Evolutionary conservation across 192 early-diverging fungal species (phyloP).

Genomic region (Kappamyces sp.): DNA sequence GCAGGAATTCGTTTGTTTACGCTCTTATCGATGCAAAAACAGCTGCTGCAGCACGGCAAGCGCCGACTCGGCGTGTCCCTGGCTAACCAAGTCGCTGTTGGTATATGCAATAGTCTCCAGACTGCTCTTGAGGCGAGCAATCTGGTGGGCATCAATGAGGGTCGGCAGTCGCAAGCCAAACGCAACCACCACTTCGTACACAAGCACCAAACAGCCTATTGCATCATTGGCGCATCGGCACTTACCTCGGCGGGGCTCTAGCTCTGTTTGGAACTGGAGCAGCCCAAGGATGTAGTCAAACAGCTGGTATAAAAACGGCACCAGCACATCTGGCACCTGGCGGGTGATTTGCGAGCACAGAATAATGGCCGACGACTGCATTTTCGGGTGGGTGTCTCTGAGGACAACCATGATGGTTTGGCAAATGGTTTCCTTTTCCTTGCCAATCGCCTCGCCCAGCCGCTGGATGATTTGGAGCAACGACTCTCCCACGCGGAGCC

Average conservation of each 20-base stretch:
- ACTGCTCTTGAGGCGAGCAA: too few relatives aligned
- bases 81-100: too few relatives aligned
- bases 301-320: conserved; percentile 61
- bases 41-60: too few relatives aligned
- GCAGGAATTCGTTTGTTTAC: too few relatives aligned
- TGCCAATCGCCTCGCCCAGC: conserved; percentile 70
- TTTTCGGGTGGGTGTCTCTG: conserved; percentile 19
- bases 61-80: too few relatives aligned
- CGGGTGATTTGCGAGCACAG: conserved; percentile 52
- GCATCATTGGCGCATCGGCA: background rate
- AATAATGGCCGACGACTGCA: conserved; percentile 36
- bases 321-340: conserved; percentile 63
- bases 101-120: too few relatives aligned
- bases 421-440: conserved; percentile 46
- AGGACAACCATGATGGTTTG: conserved; percentile 34
- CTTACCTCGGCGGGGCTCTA: conserved; percentile 54
- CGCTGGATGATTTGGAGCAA: conserved; percentile 80
- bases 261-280: conserved; percentile 55
- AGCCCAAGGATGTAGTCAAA: conserved; percentile 63
- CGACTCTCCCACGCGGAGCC: conserved; percentile 81
- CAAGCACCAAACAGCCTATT: background rate
- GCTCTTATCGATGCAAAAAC: too few relatives aligned
- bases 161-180: too few relatives aligned
- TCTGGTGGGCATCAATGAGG: too few relatives aligned
- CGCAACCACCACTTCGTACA: too few relatives aligned